phyloP scores from a whole-genome alignment of 495 filamentous ascomycete genomes.

The Lentithecium fluviatile region DNA sequence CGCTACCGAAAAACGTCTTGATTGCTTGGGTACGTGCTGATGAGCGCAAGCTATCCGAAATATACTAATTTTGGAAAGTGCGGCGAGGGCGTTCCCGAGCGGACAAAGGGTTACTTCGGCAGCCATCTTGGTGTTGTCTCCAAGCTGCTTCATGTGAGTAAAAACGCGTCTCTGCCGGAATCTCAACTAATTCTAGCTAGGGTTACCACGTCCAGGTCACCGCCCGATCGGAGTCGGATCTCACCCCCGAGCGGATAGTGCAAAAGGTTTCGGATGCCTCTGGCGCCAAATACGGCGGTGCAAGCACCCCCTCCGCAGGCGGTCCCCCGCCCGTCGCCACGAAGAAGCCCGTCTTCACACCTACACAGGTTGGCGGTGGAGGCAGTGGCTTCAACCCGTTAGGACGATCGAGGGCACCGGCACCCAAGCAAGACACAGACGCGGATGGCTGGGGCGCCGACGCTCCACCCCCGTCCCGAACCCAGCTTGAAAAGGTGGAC shows the following conservation, averaged over 20 bases:
- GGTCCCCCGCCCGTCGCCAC: slow-evolving; percentile 66
- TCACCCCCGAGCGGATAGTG: slow-evolving; percentile 82
- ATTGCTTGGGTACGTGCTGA: slow-evolving; percentile 70
- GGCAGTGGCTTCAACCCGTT: slow-evolving; percentile 63
- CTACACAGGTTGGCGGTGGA: slow-evolving; percentile 66
- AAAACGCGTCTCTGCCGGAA: background rate
- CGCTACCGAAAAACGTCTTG: slow-evolving; percentile 86
- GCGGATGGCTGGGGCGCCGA: slow-evolving; percentile 94
- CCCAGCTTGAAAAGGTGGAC: slow-evolving; percentile 86
- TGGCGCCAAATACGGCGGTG: slow-evolving; percentile 81
- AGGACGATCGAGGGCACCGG: slow-evolving; percentile 49
- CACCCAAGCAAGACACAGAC: slow-evolving; percentile 54
- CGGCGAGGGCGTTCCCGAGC: slow-evolving; percentile 95
- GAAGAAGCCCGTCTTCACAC: slow-evolving; percentile 86
- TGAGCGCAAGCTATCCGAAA: background rate
- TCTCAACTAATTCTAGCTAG: slow-evolving; percentile 41
- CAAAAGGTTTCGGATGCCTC: slow-evolving; percentile 96
- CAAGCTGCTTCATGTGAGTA: slow-evolving; percentile 77
- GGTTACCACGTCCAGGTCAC: slow-evolving; percentile 98
- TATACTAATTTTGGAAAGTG: slow-evolving; percentile 52
- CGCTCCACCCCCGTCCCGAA: slow-evolving; percentile 82
- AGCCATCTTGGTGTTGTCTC: slow-evolving; percentile 86
- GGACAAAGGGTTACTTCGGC: slow-evolving; percentile 97
- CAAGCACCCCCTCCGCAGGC: slow-evolving; percentile 49
- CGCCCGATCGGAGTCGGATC: slow-evolving; percentile 82